These are phyloP conservation scores for Colletotrichum noveboracense DNA, from an alignment of 2,329 filamentous ascomycete species.

Conservation along the genomic window DNA sequence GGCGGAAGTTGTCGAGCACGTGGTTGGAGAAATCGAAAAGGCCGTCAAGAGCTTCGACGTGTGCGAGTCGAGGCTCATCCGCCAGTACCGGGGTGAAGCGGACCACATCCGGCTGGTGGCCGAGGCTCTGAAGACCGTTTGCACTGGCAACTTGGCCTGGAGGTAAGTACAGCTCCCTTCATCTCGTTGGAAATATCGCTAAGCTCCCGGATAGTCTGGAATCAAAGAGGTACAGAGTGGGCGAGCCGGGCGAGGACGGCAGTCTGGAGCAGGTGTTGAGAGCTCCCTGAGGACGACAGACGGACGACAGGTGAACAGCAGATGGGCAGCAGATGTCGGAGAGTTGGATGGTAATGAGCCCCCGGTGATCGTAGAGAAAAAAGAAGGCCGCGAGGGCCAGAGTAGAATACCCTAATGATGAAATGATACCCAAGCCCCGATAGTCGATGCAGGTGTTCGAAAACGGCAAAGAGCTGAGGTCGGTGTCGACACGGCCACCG, in stretches of 20 bases:
- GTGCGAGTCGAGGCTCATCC: slow-evolving; percentile 6
- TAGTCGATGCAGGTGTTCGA: not conserved
- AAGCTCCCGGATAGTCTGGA: not conserved
- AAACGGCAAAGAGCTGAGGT: not conserved
- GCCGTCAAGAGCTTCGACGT: slow-evolving; percentile 8
- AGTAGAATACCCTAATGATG: not conserved
- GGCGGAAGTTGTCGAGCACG: not conserved
- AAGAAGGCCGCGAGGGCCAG: not conserved
- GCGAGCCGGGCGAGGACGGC: not conserved
- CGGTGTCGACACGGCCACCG: not conserved
- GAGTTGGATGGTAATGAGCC: not conserved
- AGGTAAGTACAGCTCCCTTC: not conserved
- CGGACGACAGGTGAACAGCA: not conserved
- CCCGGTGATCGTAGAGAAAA: not conserved
- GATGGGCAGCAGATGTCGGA: not conserved
- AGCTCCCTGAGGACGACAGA: not conserved
- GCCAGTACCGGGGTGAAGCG: not conserved
- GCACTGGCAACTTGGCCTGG: slow-evolving; percentile 19
- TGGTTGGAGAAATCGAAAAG: slow-evolving; percentile 9
- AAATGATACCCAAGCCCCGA: slow-evolving; percentile 10
- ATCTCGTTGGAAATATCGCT: not conserved
- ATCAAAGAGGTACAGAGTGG: slow-evolving; percentile 6
- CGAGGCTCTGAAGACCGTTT: slow-evolving; percentile 10
- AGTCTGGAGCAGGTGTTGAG: slow-evolving; percentile 4
- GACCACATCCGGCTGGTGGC: not conserved